Evolutionary conservation across 768 basidiomycete genomes (phyloP).

Genomic region (Panellus pusillus): DNA sequence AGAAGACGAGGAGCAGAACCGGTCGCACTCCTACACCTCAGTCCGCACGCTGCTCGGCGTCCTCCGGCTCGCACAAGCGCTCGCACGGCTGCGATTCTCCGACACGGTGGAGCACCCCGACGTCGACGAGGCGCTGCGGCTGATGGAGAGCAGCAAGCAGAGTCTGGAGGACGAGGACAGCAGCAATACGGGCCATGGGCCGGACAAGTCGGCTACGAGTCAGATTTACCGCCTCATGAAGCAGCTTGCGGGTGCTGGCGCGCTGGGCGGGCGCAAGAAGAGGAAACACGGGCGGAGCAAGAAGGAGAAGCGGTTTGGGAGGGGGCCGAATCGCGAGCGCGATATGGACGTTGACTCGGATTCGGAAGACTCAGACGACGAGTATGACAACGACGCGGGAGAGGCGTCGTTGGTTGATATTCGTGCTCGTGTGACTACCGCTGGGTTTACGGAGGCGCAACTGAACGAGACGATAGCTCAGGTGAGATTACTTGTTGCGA

Average conservation of each 20-base stretch:
- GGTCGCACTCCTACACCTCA: slow-evolving; percentile 92
- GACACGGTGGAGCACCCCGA: slow-evolving; percentile 80
- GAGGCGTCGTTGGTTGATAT: slow-evolving; percentile 87
- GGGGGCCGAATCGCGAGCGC: slow-evolving; percentile 67
- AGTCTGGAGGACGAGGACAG: slow-evolving; percentile 82
- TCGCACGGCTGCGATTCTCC: slow-evolving; percentile 87
- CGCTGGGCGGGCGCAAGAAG: slow-evolving; percentile 22
- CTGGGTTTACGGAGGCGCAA: slow-evolving; percentile 89
- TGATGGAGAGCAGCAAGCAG: slow-evolving; percentile 97
- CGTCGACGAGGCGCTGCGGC: slow-evolving; percentile 92
- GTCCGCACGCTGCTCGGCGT: slow-evolving; percentile 94
- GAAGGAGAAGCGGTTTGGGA: slow-evolving; percentile 58
- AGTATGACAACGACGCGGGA: slow-evolving; percentile 48
- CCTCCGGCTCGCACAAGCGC: slow-evolving; percentile 90
- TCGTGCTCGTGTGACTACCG: slow-evolving; percentile 78
- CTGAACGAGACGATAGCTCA: slow-evolving; percentile 81
- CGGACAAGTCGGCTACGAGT: slow-evolving; percentile 76
- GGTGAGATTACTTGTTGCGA: slow-evolving; percentile 44
- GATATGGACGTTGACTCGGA: slow-evolving; percentile 71
- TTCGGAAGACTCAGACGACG: slow-evolving; percentile 61
- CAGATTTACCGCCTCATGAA: slow-evolving; percentile 92
- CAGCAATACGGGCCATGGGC: slow-evolving; percentile 54
- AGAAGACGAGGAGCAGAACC: slow-evolving; percentile 85
- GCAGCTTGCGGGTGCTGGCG: slow-evolving; percentile 62
- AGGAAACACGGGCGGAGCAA: slow-evolving; percentile 30